A percentile compares a stretch with the other conserved stretches of the same genome.
phyloP scores from a whole-genome alignment of 1,139 yeast genomes.

The Taphrina confusa region DNA sequence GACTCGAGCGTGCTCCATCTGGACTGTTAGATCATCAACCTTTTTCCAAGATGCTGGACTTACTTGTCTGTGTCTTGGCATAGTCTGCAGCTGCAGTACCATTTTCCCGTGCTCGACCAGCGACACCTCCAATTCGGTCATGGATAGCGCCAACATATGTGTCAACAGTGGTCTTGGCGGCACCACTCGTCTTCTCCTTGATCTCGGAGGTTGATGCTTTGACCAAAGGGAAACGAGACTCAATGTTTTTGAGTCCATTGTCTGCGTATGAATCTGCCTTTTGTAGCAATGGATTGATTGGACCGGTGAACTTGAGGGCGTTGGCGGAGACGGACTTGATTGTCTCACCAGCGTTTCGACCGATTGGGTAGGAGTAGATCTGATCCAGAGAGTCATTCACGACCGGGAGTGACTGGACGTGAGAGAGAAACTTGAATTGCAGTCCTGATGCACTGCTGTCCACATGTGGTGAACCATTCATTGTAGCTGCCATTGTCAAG shows the following conservation, averaged over 20 bases:
- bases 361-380: slow-evolving; percentile 21
- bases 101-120: slow-evolving; percentile 15
- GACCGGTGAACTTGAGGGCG: slow-evolving; percentile 21
- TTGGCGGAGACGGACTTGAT: slow-evolving; percentile 11
- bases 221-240: slow-evolving; percentile 27
- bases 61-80: slow-evolving; percentile 11
- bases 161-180: slow-evolving; percentile 34
- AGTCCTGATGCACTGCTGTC: slow-evolving; percentile 2
- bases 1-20: slow-evolving; percentile 5
- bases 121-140: slow-evolving; percentile 19
- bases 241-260: slow-evolving; percentile 19
- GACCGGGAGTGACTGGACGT: slow-evolving; percentile 28
- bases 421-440: slow-evolving; percentile 22
- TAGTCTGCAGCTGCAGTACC: slow-evolving; percentile 14
- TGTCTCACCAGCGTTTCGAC: slow-evolving; percentile 21
- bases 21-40: neutral
- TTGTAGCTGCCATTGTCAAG: slow-evolving; percentile 9
- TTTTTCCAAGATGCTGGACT: neutral
- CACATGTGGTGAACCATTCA: slow-evolving; percentile 1
- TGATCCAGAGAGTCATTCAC: slow-evolving; percentile 31
- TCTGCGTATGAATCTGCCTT: slow-evolving; percentile 33
- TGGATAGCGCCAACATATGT: slow-evolving; percentile 32
- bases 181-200: slow-evolving; percentile 34
- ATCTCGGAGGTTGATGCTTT: slow-evolving; percentile 27
- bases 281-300: slow-evolving; percentile 28